A percentile compares a stretch with the other conserved stretches of the same genome.
Evolutionary conservation across 2,329 filamentous ascomycete species (phyloP).

Genomic region (Exophiala lecanii-corni): DNA sequence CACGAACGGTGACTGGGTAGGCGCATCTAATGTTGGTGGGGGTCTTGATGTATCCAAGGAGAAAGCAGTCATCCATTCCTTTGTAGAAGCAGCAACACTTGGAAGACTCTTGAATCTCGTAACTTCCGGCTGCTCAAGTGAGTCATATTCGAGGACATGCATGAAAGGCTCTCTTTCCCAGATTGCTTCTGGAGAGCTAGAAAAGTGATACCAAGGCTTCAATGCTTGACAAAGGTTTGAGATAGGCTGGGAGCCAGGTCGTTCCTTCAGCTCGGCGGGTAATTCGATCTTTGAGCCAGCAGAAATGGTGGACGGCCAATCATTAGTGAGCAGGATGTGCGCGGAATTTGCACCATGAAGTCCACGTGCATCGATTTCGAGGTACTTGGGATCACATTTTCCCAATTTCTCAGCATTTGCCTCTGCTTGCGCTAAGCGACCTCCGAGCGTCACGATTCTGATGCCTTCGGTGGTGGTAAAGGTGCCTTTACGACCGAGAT

Average conservation of each 20-base stretch:
- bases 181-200: constrained; percentile 64
- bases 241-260: constrained; percentile 60
- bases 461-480: constrained; percentile 88
- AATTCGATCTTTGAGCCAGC: constrained; percentile 61
- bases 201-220: constrained; percentile 90
- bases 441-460: constrained; percentile 80
- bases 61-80: constrained; percentile 63
- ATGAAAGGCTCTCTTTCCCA: constrained; percentile 89
- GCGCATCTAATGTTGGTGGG: constrained; percentile 56
- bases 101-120: constrained; percentile 92
- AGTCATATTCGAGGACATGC: constrained; percentile 35
- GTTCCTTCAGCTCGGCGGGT: constrained; percentile 45
- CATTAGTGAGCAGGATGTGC: constrained; percentile 80
- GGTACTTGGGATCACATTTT: constrained; percentile 73
- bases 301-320: constrained; percentile 76
- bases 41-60: constrained; percentile 62
- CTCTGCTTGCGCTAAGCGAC: constrained; percentile 55
- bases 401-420: constrained; percentile 62
- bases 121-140: constrained; percentile 54
- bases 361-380: constrained; percentile 67
- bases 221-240: constrained; percentile 72
- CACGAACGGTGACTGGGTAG: constrained; percentile 68
- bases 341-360: constrained; percentile 71
- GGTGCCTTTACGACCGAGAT: constrained; percentile 77
- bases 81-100: constrained; percentile 66